Percentiles rank a stretch among this genome's conserved stretches.
These are phyloP conservation scores for Lasiosphaeria hispida DNA, from an alignment of 495 filamentous ascomycete species.

Conservation along the genomic window DNA sequence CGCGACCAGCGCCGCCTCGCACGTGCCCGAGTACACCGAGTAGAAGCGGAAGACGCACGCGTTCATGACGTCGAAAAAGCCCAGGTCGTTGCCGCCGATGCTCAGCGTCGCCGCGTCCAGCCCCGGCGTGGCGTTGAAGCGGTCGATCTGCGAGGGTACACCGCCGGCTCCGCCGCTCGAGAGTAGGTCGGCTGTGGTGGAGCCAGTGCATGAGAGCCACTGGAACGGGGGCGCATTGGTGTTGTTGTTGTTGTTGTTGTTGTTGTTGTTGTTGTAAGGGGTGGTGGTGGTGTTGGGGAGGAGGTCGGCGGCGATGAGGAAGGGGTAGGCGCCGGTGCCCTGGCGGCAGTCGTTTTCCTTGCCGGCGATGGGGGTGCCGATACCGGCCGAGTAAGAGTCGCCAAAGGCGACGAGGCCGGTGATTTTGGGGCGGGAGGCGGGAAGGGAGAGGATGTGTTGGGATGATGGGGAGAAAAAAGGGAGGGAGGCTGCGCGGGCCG, in stretches of 20 bases:
- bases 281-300: slow-evolving; percentile 9
- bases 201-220: slow-evolving; percentile 43
- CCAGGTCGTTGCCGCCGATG: slow-evolving; percentile 50
- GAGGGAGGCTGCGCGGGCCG: too few species aligned
- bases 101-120: slow-evolving; percentile 42
- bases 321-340: slow-evolving; percentile 37
- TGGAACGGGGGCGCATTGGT: slow-evolving; percentile 24
- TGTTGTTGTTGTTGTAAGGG: slow-evolving; percentile 19
- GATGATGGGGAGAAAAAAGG: background rate
- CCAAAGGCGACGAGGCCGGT: slow-evolving; percentile 43
- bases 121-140: slow-evolving; percentile 28
- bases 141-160: slow-evolving; percentile 36
- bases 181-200: slow-evolving; percentile 34
- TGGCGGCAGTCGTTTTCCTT: slow-evolving; percentile 42
- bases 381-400: slow-evolving; percentile 50
- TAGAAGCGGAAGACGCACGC: slow-evolving; percentile 50
- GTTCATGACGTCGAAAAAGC: slow-evolving; percentile 48
- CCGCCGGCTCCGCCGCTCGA: slow-evolving; percentile 21
- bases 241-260: too few species aligned
- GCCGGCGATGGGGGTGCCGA: slow-evolving; percentile 40
- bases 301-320: slow-evolving; percentile 35
- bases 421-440: background rate
- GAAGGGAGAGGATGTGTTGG: background rate
- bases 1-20: slow-evolving; percentile 34
- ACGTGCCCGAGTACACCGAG: slow-evolving; percentile 42